Conservation (phyloP, 2,329 filamentous ascomycete genomes). For the Capronia epimyces region DNA sequence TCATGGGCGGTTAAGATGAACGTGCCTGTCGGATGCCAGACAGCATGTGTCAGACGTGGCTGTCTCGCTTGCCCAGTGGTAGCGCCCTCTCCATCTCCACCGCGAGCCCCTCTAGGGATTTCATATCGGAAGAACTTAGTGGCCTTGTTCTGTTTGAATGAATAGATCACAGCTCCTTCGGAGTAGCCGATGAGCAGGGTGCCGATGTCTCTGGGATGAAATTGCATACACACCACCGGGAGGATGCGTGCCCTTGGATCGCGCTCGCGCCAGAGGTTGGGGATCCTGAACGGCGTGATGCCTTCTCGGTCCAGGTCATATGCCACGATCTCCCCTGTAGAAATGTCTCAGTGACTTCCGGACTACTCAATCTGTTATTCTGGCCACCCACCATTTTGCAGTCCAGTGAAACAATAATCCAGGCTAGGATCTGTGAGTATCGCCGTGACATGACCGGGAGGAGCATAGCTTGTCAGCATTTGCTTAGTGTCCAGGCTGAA, state of each 20-base stretch:
- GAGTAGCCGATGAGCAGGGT: conserved; percentile 87
- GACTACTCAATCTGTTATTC: neutral
- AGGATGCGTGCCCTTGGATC: conserved; percentile 62
- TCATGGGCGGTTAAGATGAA: conserved; percentile 84
- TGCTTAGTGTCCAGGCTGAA: conserved; percentile 71
- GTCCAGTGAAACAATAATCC: conserved; percentile 85
- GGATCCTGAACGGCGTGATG: conserved; percentile 71
- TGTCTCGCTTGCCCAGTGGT: conserved; percentile 53
- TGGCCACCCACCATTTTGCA: conserved; percentile 56
- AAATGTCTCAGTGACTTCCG: conserved; percentile 7
- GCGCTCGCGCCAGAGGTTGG: conserved; percentile 76
- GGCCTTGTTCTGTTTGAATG: conserved; percentile 83
- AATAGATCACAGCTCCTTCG: conserved; percentile 82
- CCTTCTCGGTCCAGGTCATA: conserved; percentile 83
- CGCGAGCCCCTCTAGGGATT: conserved; percentile 73
- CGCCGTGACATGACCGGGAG: conserved; percentile 68
- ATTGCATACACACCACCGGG: conserved; percentile 68
- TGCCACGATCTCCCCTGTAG: conserved; percentile 69
- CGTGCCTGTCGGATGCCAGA: conserved; percentile 93
- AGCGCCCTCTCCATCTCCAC: conserved; percentile 63
- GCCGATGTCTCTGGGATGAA: conserved; percentile 89
- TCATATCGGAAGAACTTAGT: conserved; percentile 77
- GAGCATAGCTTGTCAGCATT: conserved; percentile 63
- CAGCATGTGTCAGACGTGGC: conserved; percentile 71
- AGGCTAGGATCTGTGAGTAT: conserved; percentile 81